Evolutionary conservation across 768 basidiomycete genomes (phyloP), one percentile per base, ranked within the genome.

Genomic region (Dendrothele bispora): DNA sequence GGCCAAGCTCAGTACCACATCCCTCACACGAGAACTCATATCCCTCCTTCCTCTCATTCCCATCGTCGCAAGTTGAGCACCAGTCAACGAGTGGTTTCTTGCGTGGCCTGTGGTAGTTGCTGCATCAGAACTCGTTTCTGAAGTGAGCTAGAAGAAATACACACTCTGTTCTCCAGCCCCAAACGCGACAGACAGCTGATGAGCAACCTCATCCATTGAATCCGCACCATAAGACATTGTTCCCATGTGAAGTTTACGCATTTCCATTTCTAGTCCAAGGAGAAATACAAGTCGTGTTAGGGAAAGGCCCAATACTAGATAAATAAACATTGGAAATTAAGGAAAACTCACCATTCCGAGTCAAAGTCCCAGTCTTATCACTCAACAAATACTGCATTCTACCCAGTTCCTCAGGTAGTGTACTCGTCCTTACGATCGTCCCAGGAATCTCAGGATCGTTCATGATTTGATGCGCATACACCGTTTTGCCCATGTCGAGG

Each of bases 401-500:
- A 12, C 95, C 95, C 14, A 98, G 77, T 62, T 98, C 95, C 64
- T 99, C 97, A 0, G 97, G 97, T 3, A 99, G 75, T 0, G 97
- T 99, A 59, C 89, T 92, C n/a, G 97, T 98, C 12, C 97, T 79
- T 7, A 98, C 97, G 52, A 98, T 97, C 4, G 97, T 97, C 39
- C 85, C 83, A 4, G 94, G 92, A 55, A 99, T 99, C 66, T 98
- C 92, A 37, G 57, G 61, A 68, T 98, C 97, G 43, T 82, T 86
- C 86, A 95, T 93, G 48, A 98, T 98, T 55, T 94, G 90, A 35
- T 89, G 86, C 0, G 92, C 94, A 58, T 99, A 99, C 35, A 98
- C 89, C 1, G 95, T 98, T 70, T 99, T 99, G 48, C 97, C 97
- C 95, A 99, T 98, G 65, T 99, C 97, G 44, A 99, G 78, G 58